phyloP scores from a whole-genome alignment of 306 rosid genomes.

The Rosa persica region DNA sequence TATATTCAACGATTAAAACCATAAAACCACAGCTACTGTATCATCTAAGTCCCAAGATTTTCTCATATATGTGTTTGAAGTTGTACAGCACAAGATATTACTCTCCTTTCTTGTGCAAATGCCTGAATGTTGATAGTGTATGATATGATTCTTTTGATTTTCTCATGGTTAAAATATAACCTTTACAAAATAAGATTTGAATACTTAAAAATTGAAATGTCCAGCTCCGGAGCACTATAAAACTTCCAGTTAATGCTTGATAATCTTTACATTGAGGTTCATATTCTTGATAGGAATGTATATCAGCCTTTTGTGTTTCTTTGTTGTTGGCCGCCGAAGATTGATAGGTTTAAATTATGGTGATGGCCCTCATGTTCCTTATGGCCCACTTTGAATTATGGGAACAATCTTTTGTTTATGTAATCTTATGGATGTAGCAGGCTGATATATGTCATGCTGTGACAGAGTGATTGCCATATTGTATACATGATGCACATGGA shows the following conservation, averaged over 20 bases:
- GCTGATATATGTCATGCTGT: constrained; percentile 27
- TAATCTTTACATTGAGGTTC: neutral
- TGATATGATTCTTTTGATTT: constrained; percentile 2
- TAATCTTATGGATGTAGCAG: constrained; percentile 37
- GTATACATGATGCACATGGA: constrained; percentile 28
- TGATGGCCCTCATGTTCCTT: constrained; percentile 19
- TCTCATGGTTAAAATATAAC: constrained; percentile 14
- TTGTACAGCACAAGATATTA: constrained; percentile 51
- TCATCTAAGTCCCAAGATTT: constrained; percentile 26
- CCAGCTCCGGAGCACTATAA: neutral
- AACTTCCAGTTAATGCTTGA: neutral
- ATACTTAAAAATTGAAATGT: neutral
- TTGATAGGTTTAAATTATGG: constrained; percentile 29
- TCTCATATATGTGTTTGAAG: constrained; percentile 29
- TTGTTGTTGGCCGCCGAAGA: constrained; percentile 12
- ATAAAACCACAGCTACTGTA: constrained; percentile 22
- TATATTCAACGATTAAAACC: constrained; percentile 26
- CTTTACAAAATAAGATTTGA: neutral
- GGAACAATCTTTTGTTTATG: constrained; percentile 35
- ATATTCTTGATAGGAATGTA: constrained; percentile 21
- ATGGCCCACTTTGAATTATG: constrained; percentile 24
- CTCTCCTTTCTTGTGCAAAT: neutral
- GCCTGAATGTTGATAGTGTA: neutral
- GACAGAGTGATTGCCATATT: neutral
- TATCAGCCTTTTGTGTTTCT: constrained; percentile 2